A percentile compares a stretch with the other conserved stretches of the same genome.
phyloP scores from a whole-genome alignment of 768 basidiomycete species.

The Suillus luteus region DNA sequence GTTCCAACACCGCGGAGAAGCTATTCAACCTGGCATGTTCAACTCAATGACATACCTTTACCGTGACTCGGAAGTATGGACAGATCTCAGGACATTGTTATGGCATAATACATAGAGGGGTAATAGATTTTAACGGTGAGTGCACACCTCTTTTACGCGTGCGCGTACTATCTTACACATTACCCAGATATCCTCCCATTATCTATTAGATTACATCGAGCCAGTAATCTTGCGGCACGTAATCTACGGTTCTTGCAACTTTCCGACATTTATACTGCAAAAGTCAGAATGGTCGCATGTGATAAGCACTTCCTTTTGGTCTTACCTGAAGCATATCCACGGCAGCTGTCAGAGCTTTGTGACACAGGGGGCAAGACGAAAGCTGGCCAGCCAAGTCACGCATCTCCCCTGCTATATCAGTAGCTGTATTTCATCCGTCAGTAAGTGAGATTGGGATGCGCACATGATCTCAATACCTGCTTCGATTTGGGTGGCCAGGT shows the following conservation, averaged over 20 bases:
- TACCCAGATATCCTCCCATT: slow-evolving; percentile 25
- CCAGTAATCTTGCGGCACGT: slow-evolving; percentile 33
- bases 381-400: slow-evolving; percentile 47
- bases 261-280: slow-evolving; percentile 64
- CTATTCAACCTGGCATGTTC: slow-evolving; percentile 97
- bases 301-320: slow-evolving; percentile 3
- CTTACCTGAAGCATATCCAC: slow-evolving; percentile 69
- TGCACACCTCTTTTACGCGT: not conserved
- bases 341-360: slow-evolving; percentile 63
- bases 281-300: slow-evolving; percentile 13
- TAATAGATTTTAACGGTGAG: slow-evolving; percentile 13
- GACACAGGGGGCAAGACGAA: slow-evolving; percentile 51
- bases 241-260: slow-evolving; percentile 53
- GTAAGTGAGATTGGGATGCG: slow-evolving; percentile 8
- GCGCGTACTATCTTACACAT: slow-evolving; percentile 1
- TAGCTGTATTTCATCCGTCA: slow-evolving; percentile 41
- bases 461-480: slow-evolving; percentile 41
- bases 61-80: slow-evolving; percentile 89
- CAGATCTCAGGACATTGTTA: slow-evolving; percentile 74
- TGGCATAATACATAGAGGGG: slow-evolving; percentile 79
- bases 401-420: slow-evolving; percentile 73
- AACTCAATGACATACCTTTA: slow-evolving; percentile 96
- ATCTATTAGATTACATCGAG: slow-evolving; percentile 8
- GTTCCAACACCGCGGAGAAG: slow-evolving; percentile 83
- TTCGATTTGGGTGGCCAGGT: slow-evolving; percentile 50